Conservation (phyloP, 495 filamentous ascomycete species). For the Friedmanniomyces simplex region DNA sequence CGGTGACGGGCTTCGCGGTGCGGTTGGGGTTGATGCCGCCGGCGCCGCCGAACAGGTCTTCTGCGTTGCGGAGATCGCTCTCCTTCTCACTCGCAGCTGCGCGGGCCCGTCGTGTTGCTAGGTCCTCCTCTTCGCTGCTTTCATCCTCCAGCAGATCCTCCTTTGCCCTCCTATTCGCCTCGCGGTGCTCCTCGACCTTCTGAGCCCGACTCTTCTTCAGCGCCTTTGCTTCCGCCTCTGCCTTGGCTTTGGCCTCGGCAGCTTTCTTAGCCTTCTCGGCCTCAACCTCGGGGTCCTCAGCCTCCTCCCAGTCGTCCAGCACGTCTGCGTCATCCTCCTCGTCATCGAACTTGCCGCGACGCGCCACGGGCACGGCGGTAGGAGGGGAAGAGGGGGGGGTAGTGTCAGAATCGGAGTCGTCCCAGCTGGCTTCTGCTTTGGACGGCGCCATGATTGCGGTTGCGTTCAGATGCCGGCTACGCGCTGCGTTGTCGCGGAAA, state of each 20-base stretch:
- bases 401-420: constrained; percentile 60
- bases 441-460: constrained; percentile 22
- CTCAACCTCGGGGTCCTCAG: constrained; percentile 93
- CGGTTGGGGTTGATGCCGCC: constrained; percentile 41
- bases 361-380: constrained; percentile 38
- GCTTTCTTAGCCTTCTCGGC: constrained; percentile 86
- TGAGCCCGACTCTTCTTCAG: constrained; percentile 84
- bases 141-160: constrained; percentile 44
- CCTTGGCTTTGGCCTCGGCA: constrained; percentile 77
- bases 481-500: background rate
- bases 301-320: constrained; percentile 93
- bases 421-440: constrained; percentile 16
- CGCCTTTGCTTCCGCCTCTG: constrained; percentile 80
- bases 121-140: constrained; percentile 57
- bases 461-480: constrained; percentile 1
- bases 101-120: constrained; percentile 58
- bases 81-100: constrained; percentile 72
- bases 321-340: constrained; percentile 88
- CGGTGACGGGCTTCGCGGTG: constrained; percentile 51
- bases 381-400: constrained; percentile 53
- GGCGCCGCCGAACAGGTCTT: constrained; percentile 70
- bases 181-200: constrained; percentile 68
- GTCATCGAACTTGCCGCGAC: constrained; percentile 74
- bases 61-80: constrained; percentile 78
- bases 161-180: constrained; percentile 35